Percentiles rank a stretch among this genome's conserved stretches.
These are phyloP conservation scores for Planoprotostelium fungivorum DNA, from an alignment of 78 protist species.

Conservation along the genomic window DNA sequence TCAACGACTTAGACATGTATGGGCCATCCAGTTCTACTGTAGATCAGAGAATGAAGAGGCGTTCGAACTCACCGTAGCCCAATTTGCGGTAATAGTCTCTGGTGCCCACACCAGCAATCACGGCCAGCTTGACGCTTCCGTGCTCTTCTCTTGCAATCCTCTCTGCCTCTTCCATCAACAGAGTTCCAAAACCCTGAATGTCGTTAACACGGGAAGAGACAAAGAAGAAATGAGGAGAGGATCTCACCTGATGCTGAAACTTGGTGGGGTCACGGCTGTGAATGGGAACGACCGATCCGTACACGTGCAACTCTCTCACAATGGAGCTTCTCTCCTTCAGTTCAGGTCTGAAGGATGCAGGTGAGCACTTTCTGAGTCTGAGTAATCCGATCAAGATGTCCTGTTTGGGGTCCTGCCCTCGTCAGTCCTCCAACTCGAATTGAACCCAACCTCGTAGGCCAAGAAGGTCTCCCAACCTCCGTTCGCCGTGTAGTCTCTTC, in stretches of 20 bases:
- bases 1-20: slow-evolving; percentile 69
- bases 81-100: slow-evolving; percentile 91
- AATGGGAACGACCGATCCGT: slow-evolving; percentile 85
- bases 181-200: slow-evolving; percentile 83
- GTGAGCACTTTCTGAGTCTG: slow-evolving; percentile 80
- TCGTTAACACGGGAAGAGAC: too few species aligned
- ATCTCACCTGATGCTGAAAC: slow-evolving; percentile 84
- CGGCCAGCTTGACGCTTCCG: slow-evolving; percentile 77
- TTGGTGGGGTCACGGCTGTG: slow-evolving; percentile 67
- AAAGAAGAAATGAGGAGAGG: not conserved
- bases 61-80: slow-evolving; percentile 69
- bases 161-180: slow-evolving; percentile 95
- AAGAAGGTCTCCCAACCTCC: slow-evolving; percentile 97
- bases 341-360: slow-evolving; percentile 73
- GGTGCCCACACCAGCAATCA: slow-evolving; percentile 94
- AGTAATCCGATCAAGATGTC: slow-evolving; percentile 90
- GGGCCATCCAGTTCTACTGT: slow-evolving; percentile 72
- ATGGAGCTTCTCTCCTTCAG: slow-evolving; percentile 68
- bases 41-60: not conserved
- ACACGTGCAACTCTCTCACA: slow-evolving; percentile 97
- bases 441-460: slow-evolving; percentile 83
- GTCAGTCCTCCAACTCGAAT: too few species aligned
- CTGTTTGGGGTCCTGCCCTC: slow-evolving; percentile 77
- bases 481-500: slow-evolving; percentile 91
- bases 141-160: slow-evolving; percentile 91